Percentiles rank a stretch among this genome's conserved stretches.
Conservation (phyloP, 208 protist species). For the Trypanosoma cruzi region DNA sequence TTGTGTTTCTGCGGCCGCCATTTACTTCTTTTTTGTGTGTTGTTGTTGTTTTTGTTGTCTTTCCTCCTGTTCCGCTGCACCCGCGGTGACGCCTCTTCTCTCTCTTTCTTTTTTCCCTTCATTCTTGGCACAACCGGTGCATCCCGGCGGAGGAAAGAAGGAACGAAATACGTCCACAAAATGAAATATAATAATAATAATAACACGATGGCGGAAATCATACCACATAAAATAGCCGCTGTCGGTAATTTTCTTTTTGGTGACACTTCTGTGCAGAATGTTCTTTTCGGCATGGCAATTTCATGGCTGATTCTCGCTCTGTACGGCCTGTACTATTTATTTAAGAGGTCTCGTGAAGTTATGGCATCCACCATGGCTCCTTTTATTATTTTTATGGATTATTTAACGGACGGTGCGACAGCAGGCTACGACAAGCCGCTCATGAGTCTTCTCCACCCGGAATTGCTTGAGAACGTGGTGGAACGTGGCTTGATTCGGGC, state of each 20-base stretch:
- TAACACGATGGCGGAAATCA: background rate
- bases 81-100: background rate
- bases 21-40: too few species aligned
- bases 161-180: background rate
- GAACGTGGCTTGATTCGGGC: conserved; percentile 75
- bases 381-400: conserved; percentile 68
- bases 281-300: conserved; percentile 4
- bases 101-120: background rate
- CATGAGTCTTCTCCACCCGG: conserved; percentile 76
- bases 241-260: background rate
- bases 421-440: conserved; percentile 71
- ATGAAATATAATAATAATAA: background rate
- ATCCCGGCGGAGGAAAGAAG: too few species aligned
- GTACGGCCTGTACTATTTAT: conserved; percentile 18
- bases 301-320: conserved; percentile 17
- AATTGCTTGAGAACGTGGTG: conserved; percentile 49
- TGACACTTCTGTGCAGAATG: background rate
- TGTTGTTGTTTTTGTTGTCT: background rate
- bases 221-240: background rate
- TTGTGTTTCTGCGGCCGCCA: too few species aligned
- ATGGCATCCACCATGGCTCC: conserved; percentile 41
- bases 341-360: conserved; percentile 40
- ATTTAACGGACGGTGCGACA: conserved; percentile 67
- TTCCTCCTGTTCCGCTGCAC: background rate
- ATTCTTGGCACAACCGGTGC: background rate